phyloP scores from a whole-genome alignment of 192 early-diverging fungal species.

The Entomortierella lignicola region DNA sequence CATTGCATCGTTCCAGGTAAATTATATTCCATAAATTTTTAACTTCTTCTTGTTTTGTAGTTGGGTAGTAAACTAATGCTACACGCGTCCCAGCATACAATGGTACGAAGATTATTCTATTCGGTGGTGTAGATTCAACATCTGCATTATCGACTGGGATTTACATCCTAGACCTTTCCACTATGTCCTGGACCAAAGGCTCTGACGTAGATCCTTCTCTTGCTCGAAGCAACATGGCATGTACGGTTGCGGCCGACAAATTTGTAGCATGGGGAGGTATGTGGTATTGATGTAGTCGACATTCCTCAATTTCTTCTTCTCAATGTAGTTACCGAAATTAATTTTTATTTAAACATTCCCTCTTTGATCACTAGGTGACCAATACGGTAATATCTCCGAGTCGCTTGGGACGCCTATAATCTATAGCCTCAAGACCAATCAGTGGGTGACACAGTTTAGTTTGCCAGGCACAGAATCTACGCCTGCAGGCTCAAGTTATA shows the following conservation, averaged over 20 bases:
- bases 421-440: neutral
- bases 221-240: slow-evolving; percentile 6
- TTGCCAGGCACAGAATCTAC: neutral
- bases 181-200: slow-evolving; percentile 3
- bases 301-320: neutral
- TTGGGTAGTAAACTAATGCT: too few relatives aligned
- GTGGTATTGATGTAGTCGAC: neutral
- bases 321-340: neutral
- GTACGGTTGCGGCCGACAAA: neutral
- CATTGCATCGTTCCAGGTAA: slow-evolving; percentile 14
- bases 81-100: neutral
- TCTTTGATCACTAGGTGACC: neutral
- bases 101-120: slow-evolving; percentile 4
- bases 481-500: neutral
- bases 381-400: neutral
- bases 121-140: neutral
- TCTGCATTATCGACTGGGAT: neutral
- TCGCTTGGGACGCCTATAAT: neutral
- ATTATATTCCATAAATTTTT: too few relatives aligned
- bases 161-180: slow-evolving; percentile 4
- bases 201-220: neutral
- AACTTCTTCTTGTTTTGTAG: too few relatives aligned
- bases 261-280: slow-evolving; percentile 22
- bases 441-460: neutral
- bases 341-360: neutral